Evolutionary conservation across 164 flowering plant species (phyloP), one percentile per base, ranked within the genome.

Genomic region (Pachysandra terminalis): DNA sequence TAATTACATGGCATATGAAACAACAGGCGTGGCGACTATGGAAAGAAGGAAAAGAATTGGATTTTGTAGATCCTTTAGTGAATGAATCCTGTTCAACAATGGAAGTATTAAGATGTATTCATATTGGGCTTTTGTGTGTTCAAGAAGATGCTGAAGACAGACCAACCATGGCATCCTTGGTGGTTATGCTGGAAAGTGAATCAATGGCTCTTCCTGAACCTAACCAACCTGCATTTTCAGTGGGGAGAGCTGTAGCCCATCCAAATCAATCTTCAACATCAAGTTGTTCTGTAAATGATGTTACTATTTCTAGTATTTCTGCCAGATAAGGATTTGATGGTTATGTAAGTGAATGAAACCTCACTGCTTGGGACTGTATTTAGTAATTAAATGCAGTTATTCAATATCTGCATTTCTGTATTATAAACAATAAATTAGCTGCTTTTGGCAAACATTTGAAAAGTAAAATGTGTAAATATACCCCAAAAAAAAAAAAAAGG

Each of bases 21-120:
- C 51, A 62, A 24, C 63, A 77, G 80, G 74, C 68, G 12, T 77
- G 80, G 77, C 26, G 59, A 48, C 45, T 51, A 26, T 70, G 80
- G 77, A 55, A 66, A 19, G 70, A 70, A 21, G 64, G 35, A 15
- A 66, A n/a, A 24, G 56, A 22, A 24, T 1, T 41, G 40, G 63
- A 49, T 5, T 59, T 68, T 8, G 49, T 72, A 24, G 75, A 72
- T 61, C 26, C 16, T 56, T 56, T 56, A 10, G 8, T 56, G 28
- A 56, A 5, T 7, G 41, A 35, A 37, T 17, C 64, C 7, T 28
- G 62, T 21, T 21, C 56, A 0, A 16, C 26, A 1, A 53, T 27
- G 3, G 61, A 57, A 61, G 65, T 69, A 9, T 1, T 68, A 41
- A 57, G 72, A 63, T 73, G 67, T 35, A 51, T 67, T 19, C 70